Conservation (phyloP, 2,329 filamentous ascomycete genomes). For the Monilinia laxa region DNA sequence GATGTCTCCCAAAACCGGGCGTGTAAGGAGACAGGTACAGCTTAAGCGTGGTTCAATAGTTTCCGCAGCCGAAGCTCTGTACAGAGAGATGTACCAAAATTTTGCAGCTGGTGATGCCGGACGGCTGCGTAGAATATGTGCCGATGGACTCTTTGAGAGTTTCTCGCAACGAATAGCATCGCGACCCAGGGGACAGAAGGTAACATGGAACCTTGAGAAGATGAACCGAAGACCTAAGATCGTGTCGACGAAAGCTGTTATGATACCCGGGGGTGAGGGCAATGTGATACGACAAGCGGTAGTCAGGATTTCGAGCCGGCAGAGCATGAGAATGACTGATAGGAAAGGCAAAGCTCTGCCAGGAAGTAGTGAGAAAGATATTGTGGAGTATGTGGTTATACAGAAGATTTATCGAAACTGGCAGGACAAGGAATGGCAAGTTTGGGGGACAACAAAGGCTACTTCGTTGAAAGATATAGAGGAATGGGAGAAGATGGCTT, state of each 20-base stretch:
- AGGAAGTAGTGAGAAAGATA: constrained; percentile 51
- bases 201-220: constrained; percentile 55
- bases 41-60: constrained; percentile 46
- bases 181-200: constrained; percentile 48
- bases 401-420: constrained; percentile 49
- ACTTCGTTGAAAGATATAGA: constrained; percentile 46
- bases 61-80: constrained; percentile 57
- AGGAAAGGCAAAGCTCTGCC: constrained; percentile 43
- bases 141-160: constrained; percentile 50
- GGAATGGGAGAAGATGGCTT: constrained; percentile 15
- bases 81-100: constrained; percentile 60
- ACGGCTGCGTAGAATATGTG: constrained; percentile 54
- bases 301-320: constrained; percentile 58
- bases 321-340: constrained; percentile 49
- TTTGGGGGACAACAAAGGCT: constrained; percentile 63
- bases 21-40: constrained; percentile 40
- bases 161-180: constrained; percentile 55
- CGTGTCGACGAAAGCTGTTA: constrained; percentile 53
- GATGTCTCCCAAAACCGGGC: constrained; percentile 26
- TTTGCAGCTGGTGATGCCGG: constrained; percentile 58
- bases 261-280: constrained; percentile 46
- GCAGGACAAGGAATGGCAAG: constrained; percentile 54
- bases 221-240: constrained; percentile 45
- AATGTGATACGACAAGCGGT: constrained; percentile 56
- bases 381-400: constrained; percentile 65